phyloP scores from a whole-genome alignment of 208 protist genomes.

The Wallacemonas sp. region DNA sequence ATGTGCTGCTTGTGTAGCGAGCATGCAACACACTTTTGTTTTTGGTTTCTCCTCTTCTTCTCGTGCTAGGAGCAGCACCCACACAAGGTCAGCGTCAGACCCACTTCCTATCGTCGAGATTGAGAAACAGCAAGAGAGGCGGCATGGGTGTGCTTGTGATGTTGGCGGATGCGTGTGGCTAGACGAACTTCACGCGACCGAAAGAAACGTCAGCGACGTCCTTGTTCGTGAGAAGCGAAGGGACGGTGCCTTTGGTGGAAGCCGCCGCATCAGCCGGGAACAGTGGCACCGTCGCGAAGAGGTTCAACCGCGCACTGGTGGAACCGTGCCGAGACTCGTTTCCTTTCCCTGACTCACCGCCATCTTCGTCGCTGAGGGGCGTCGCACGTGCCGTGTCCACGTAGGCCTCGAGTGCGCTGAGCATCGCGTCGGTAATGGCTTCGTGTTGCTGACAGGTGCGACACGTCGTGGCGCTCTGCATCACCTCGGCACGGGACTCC shows the following conservation, averaged over 20 bases:
- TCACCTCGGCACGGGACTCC: not conserved
- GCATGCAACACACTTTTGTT: too few species aligned
- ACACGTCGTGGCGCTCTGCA: conserved; percentile 19
- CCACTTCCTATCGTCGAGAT: too few species aligned
- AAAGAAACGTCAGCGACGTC: conserved; percentile 32
- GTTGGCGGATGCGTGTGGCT: too few species aligned
- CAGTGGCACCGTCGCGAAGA: conserved; percentile 28
- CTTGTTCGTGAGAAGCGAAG: conserved; percentile 26
- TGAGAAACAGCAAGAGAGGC: too few species aligned
- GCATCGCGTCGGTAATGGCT: conserved; percentile 39
- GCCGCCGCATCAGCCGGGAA: not conserved
- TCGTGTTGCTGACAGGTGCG: conserved; percentile 35
- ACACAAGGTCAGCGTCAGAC: too few species aligned
- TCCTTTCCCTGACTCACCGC: conserved; percentile 6
- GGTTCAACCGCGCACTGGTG: conserved; percentile 11
- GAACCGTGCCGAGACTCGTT: not conserved
- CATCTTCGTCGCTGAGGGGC: too few species aligned
- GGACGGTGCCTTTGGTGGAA: not conserved
- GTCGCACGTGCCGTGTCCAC: too few species aligned
- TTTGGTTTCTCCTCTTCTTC: not conserved
- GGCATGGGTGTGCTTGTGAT: too few species aligned
- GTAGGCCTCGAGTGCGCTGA: conserved; percentile 44
- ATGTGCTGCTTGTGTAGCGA: too few species aligned
- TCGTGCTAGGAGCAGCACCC: too few species aligned
- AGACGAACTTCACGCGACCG: conserved; percentile 20